Conservation (phyloP, 139 green algal genomes). For the Dunaliella primolecta region DNA sequence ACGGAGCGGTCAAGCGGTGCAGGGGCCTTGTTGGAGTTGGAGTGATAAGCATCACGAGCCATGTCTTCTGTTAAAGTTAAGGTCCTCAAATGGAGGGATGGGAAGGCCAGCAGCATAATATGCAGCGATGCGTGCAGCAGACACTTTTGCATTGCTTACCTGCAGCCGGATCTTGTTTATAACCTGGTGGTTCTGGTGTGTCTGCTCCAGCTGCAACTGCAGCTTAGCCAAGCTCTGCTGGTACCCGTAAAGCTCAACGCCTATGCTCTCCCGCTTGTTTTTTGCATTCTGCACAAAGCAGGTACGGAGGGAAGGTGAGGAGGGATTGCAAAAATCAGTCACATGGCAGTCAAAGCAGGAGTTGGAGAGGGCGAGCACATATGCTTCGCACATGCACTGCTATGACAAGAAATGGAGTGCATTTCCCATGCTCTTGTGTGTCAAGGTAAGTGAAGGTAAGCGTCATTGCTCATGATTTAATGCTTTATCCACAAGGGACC, state of each 20-base stretch:
- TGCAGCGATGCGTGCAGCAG: conserved; percentile 6
- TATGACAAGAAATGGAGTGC: too few species aligned
- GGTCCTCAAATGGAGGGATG: too few species aligned
- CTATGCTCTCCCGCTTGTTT: conserved; percentile 66
- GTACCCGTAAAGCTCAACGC: conserved; percentile 89
- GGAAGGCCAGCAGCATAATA: too few species aligned
- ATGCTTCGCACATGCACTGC: neutral
- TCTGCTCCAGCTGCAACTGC: conserved; percentile 75
- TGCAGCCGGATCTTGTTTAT: conserved; percentile 41
- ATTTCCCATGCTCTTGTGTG: too few species aligned
- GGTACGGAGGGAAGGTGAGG: neutral
- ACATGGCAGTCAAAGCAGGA: neutral
- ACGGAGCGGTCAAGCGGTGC: too few species aligned
- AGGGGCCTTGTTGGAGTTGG: too few species aligned
- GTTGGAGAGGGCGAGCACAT: neutral
- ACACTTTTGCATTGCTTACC: conserved; percentile 16
- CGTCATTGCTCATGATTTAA: too few species aligned
- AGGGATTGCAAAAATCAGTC: neutral
- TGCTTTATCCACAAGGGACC: too few species aligned
- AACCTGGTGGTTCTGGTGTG: conserved; percentile 59
- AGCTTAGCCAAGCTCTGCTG: conserved; percentile 86
- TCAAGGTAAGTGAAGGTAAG: too few species aligned
- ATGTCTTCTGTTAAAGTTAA: too few species aligned
- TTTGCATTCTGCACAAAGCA: conserved; percentile 1
- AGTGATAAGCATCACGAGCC: too few species aligned